These are phyloP conservation scores for Kwoniella heveanensis DNA, from an alignment of 768 basidiomycete genomes.

Conservation along the genomic window DNA sequence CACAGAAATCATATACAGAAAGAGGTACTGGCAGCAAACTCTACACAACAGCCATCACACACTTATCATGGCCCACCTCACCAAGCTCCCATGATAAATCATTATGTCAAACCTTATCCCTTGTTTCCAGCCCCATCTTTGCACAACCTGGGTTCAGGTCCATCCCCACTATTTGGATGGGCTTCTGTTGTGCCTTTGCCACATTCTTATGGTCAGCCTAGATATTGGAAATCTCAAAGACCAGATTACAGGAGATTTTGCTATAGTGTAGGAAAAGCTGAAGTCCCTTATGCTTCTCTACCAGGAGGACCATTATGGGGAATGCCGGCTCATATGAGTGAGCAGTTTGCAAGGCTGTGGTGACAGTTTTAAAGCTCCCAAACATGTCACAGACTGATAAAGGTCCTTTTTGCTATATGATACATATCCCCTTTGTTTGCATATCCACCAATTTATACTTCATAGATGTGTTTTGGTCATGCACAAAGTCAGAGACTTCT, in stretches of 20 bases:
- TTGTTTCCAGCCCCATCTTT: constrained; percentile 22
- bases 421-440: too few species aligned
- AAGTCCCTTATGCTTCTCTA: constrained; percentile 48
- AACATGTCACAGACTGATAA: neutral
- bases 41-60: too few species aligned
- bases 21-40: too few species aligned
- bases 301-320: constrained; percentile 44
- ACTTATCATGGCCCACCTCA: neutral
- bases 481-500: too few species aligned
- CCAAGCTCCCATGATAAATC: neutral
- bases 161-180: constrained; percentile 41
- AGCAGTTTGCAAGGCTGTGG: constrained; percentile 21
- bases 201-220: constrained; percentile 39
- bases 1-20: too few species aligned
- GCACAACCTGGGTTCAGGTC: constrained; percentile 33
- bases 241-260: constrained; percentile 52
- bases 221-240: constrained; percentile 26
- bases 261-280: constrained; percentile 51
- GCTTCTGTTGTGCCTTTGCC: constrained; percentile 28
- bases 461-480: too few species aligned
- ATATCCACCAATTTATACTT: too few species aligned
- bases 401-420: too few species aligned
- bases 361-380: too few species aligned
- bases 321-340: constrained; percentile 11
- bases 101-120: constrained; percentile 12